phyloP scores from a whole-genome alignment of 805 yeast species.

The Wickerhamomyces subpelliculosus region DNA sequence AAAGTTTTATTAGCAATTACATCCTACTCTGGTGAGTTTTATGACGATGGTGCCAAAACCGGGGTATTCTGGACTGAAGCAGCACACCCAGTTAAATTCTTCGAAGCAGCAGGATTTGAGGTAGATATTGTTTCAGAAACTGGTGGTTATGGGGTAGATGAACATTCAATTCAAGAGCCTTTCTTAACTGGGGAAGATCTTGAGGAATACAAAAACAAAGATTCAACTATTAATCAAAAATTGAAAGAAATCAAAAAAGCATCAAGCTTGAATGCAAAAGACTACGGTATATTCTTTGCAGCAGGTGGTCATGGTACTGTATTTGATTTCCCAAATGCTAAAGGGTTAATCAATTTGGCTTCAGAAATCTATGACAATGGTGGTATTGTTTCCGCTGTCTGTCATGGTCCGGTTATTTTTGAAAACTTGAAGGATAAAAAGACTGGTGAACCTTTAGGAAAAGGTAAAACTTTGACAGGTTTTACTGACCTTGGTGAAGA shows the following conservation, averaged over 20 bases:
- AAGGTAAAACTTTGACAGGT: constrained; percentile 45
- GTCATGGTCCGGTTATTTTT: constrained; percentile 62
- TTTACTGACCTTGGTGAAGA: constrained; percentile 50
- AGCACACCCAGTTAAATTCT: constrained; percentile 47
- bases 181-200: constrained; percentile 40
- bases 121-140: constrained; percentile 53
- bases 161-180: constrained; percentile 38
- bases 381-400: constrained; percentile 57
- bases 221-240: constrained; percentile 32
- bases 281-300: constrained; percentile 50
- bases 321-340: constrained; percentile 51
- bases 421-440: constrained; percentile 35
- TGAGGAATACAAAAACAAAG: constrained; percentile 29
- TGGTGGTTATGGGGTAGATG: constrained; percentile 53
- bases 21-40: constrained; percentile 38
- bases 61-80: constrained; percentile 57
- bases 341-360: constrained; percentile 37
- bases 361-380: constrained; percentile 39
- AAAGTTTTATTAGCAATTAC: constrained; percentile 40
- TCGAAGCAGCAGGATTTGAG: constrained; percentile 40
- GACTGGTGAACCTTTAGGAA: constrained; percentile 37
- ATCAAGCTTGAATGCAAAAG: constrained; percentile 38
- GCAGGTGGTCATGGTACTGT: constrained; percentile 63
- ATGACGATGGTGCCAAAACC: constrained; percentile 52
- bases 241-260: constrained; percentile 38